Base-by-base conservation (phyloP, 2,329 filamentous ascomycete species). In the Trichoderma asperellum region DNA sequence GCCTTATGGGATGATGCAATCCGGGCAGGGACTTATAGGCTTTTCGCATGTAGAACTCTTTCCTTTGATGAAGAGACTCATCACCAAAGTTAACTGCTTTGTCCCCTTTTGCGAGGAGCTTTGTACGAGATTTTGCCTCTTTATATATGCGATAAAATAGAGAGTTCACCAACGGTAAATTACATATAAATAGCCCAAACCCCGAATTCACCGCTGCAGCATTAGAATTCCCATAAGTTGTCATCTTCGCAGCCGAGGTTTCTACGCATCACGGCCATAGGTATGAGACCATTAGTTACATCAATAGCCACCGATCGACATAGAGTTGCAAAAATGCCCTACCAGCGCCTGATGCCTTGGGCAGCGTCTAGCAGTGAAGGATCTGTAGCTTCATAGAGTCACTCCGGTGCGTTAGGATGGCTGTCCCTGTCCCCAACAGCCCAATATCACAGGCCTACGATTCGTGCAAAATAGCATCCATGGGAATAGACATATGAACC, bases 131-230 rank as follows among this genome's bases (percentile, higher is more conserved):
- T 11, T 3, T 21, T 21, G 7, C 8, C n/a, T 21, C n/a, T 32
- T n/a, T n/a, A 7, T 21, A 18, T 11, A n/a, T 60, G 8, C n/a
- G 6, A 53, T 18, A 2, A 34, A 21, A 61, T 14, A n/a, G 24
- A 27, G 11, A 29, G 12, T 12, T n/a, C 14, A 24, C 58, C 47
- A 61, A 61, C 14, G 18, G 4, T 7, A n/a, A 24, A 57, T 10
- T 21, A 3, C 32, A 35, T 2, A 32, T n/a, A 27, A 18, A 32
- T n/a, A 63, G 57, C 56, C 24, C 52, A 59, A 11, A 62, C 68
- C 29, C n/a, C 27, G 69, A 68, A 21, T 70, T 70, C 47, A 63
- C 64, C 8, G n/a, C 21, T 29, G 35, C 58, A 29, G 58, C 58
- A 11, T 21, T 61, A 8, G 68, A 69, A 29, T 69, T 69, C 29